Base-by-base conservation (phyloP, 1,284 basidiomycete species). In the Sporisorium iseilematis-ciliati region DNA sequence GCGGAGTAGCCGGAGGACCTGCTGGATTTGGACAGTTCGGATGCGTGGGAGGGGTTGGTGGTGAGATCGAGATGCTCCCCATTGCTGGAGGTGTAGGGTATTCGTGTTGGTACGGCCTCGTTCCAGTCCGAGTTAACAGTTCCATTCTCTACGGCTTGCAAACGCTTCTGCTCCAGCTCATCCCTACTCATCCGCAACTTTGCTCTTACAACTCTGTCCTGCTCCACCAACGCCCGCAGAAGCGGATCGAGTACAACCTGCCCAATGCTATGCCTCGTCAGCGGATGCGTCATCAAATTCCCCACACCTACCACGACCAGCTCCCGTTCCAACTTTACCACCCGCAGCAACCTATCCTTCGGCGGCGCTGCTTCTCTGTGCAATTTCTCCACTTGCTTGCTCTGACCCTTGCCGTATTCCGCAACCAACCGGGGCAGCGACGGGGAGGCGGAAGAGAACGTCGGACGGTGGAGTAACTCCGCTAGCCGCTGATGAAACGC, bases 361-460 rank as follows among this genome's bases (percentile, higher is more conserved):
- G 72, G 72, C 1, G 67, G 31, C 5, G 25, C 14, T 0, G 63
- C 38, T 5, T 66, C 59, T 2, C 7, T 12, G 29, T 66, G 58
- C 20, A 75, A 40, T 7, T 45, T 33, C 21, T 66, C 60, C 0
- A 75, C 67, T 7, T 57, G n/a, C 10, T 38, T 33, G 2, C 67
- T 60, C 29, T 75, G 67, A 4, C 67, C 73, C 25, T 71, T 70
- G n/a, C 73, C 73, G 33, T 67, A 75, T 48, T 75, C 73, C 6
- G 67, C 73, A 0, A 75, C 73, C 0, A 75, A 23, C 4, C 67
- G 42, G 20, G 67, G 73, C 7, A 66, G 38, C 5, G 26, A 11
- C 7, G 57, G 40, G 1, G 12, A 4, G 14, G 18, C 25, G 0
- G 42, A 20, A 25, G 59, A 57, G n/a, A 75, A 75, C 0, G 56